These are phyloP conservation scores for Aristolochia fimbriata DNA, from an alignment of 164 flowering plant species.

Conservation along the genomic window DNA sequence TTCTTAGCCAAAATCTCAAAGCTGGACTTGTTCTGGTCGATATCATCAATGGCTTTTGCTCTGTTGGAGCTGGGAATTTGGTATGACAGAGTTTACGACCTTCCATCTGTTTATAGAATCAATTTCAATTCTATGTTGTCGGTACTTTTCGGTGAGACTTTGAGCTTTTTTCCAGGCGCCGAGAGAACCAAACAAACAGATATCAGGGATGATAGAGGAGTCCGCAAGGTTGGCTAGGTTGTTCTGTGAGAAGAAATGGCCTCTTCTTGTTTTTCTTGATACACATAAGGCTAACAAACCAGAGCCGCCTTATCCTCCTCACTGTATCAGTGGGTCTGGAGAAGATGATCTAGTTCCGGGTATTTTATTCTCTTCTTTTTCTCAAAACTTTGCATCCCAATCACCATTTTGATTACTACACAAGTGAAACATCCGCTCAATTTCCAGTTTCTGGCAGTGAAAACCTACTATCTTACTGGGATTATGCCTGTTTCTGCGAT, in stretches of 20 bases:
- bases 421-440: background rate
- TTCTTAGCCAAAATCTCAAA: slow-evolving; percentile 18
- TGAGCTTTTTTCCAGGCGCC: slow-evolving; percentile 85
- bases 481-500: background rate
- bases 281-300: slow-evolving; percentile 80
- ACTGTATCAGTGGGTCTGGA: slow-evolving; percentile 74
- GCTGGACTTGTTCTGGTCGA: slow-evolving; percentile 52
- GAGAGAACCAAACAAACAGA: slow-evolving; percentile 44
- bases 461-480: background rate
- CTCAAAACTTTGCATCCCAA: no score
- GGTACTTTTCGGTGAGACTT: background rate
- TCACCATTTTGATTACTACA: no score
- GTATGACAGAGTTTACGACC: slow-evolving; percentile 6
- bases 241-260: slow-evolving; percentile 78
- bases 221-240: slow-evolving; percentile 40
- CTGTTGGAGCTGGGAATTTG: slow-evolving; percentile 62
- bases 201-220: slow-evolving; percentile 69
- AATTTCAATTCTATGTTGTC: no score
- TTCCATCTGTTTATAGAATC: background rate
- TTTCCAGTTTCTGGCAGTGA: background rate
- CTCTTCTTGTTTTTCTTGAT: slow-evolving; percentile 70
- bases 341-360: slow-evolving; percentile 48
- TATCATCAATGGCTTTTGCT: slow-evolving; percentile 59
- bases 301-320: slow-evolving; percentile 91
- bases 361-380: background rate